phyloP scores from a whole-genome alignment of 1,139 yeast species.

The Yamadazyma kanchanaburiensis region DNA sequence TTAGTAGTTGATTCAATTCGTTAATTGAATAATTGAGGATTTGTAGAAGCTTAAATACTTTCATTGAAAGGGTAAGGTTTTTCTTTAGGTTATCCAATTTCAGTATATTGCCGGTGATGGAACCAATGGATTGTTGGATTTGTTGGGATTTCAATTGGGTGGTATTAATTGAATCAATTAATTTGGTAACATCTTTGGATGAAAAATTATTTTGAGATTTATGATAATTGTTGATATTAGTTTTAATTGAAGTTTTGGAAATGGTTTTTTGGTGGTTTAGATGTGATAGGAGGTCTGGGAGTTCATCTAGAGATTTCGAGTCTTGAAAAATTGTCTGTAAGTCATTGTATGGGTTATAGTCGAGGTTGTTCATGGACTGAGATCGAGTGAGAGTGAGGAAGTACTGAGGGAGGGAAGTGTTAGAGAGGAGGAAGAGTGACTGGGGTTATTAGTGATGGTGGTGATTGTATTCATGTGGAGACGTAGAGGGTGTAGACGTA shows the following conservation, averaged over 20 bases:
- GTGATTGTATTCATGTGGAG: too few species aligned
- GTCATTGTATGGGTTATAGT: constrained; percentile 22
- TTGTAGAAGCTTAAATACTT: constrained; percentile 80
- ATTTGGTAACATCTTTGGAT: constrained; percentile 36
- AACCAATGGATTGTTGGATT: constrained; percentile 63
- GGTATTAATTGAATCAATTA: constrained; percentile 36
- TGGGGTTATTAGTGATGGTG: too few species aligned
- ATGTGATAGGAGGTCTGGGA: constrained; percentile 43
- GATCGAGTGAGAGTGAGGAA: too few species aligned
- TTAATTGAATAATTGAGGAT: constrained; percentile 58
- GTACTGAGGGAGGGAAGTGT: too few species aligned
- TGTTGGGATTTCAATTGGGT: constrained; percentile 26
- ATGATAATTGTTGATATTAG: constrained; percentile 27
- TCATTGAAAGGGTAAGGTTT: constrained; percentile 80
- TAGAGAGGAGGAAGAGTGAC: too few species aligned
- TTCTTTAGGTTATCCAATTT: constrained; percentile 76
- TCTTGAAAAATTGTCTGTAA: constrained; percentile 35
- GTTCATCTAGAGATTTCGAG: constrained; percentile 41
- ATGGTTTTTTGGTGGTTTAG: constrained; percentile 42
- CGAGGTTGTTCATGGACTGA: constrained; percentile 14
- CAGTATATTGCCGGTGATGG: constrained; percentile 76
- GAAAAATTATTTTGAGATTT: constrained; percentile 19
- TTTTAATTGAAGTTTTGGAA: constrained; percentile 39
- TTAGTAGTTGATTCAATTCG: constrained; percentile 66
- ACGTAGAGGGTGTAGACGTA: too few species aligned